phyloP scores from a whole-genome alignment of 2,329 filamentous ascomycete genomes.

The Apiospora marii region DNA sequence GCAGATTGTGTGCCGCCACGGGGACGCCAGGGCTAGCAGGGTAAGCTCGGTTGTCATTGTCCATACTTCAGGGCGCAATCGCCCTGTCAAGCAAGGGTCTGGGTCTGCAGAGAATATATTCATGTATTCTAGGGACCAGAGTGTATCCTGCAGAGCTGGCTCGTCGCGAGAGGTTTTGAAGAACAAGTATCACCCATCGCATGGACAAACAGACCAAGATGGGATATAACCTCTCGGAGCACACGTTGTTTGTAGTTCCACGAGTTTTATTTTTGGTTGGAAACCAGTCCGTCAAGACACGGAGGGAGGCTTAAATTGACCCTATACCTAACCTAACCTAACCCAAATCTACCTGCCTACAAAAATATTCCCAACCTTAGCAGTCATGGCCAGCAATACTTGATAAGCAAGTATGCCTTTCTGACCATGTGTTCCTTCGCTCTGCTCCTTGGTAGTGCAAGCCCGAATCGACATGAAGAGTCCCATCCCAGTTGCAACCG shows the following conservation, averaged over 20 bases:
- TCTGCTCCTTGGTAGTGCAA: background rate
- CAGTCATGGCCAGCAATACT: background rate
- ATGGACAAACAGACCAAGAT: background rate
- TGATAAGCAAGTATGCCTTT: background rate
- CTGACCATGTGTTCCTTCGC: background rate
- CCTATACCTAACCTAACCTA: background rate
- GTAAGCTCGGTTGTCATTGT: no score
- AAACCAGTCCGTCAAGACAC: background rate
- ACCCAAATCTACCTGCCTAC: background rate
- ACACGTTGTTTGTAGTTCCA: background rate
- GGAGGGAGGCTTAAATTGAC: background rate
- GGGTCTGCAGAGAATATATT: no score
- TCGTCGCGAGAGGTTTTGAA: no score
- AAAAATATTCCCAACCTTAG: background rate
- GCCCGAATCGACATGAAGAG: background rate
- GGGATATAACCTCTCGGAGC: background rate
- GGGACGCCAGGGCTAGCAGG: no score
- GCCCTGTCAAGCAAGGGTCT: no score
- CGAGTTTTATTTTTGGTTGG: background rate
- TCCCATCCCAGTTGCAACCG: constrained; percentile 1
- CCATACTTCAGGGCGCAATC: no score
- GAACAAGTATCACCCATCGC: no score
- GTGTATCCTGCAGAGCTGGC: no score
- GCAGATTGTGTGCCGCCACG: no score
- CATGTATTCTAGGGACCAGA: no score